Evolutionary conservation across 257 asterid species (phyloP).

Genomic region (Jasminum sambac): DNA sequence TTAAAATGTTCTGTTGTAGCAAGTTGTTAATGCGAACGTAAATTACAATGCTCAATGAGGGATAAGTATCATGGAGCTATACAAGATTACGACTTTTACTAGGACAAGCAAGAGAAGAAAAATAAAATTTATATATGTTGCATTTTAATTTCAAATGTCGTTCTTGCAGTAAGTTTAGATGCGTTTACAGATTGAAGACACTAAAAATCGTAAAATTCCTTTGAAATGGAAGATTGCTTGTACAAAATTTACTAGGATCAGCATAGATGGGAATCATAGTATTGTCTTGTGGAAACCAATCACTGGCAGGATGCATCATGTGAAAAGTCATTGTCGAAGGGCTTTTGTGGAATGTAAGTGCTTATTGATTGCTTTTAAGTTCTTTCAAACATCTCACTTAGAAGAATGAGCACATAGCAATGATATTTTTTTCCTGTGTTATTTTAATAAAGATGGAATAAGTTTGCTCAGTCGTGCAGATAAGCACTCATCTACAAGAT

Average conservation of each 20-base stretch:
- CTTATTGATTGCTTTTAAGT: no score
- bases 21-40: constrained; percentile 71
- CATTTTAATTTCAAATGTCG: constrained; percentile 12
- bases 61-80: constrained; percentile 78
- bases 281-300: constrained; percentile 79
- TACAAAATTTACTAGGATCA: constrained; percentile 85
- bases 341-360: background rate
- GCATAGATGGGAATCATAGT: constrained; percentile 81
- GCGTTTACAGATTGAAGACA: constrained; percentile 51
- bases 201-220: constrained; percentile 27
- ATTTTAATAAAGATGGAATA: background rate
- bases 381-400: background rate
- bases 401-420: background rate
- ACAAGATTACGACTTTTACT: background rate
- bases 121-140: background rate
- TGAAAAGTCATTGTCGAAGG: constrained; percentile 16
- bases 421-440: background rate
- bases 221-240: constrained; percentile 78
- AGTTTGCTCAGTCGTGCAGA: constrained; percentile 46
- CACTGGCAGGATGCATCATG: constrained; percentile 99
- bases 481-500: constrained; percentile 85
- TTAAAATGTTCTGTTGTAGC: constrained; percentile 44
- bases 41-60: constrained; percentile 78
- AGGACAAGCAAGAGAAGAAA: background rate
- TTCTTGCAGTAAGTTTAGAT: constrained; percentile 18